Base-by-base conservation (phyloP, 225 moss, liverwort and hornwort species). In the Neckera pumila region DNA sequence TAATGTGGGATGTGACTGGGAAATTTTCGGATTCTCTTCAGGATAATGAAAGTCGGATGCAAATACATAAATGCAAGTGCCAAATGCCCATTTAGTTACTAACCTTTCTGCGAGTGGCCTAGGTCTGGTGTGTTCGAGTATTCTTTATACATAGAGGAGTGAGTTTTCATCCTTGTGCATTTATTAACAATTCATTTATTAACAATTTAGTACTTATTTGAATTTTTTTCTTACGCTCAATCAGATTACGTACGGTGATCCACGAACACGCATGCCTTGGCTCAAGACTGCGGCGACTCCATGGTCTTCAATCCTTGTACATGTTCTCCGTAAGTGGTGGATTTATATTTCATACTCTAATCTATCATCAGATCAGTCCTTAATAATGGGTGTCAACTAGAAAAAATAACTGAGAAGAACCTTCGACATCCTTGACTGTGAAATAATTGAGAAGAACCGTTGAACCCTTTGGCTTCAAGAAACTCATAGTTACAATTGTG, bases 171-270 rank as follows among this genome's bases (percentile, higher is more conserved):
- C 56, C 36, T 67, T 59, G 47, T 14, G 6, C 28, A 72, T 40
- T 18, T 11, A 40, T 28, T 45, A 74, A 11, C 14, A 40, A 62
- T 28, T 53, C 28, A 72, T 40, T 18, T 11, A 40, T 28, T 45
- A 74, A 11, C 14, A 40, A 62, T 28, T 53, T 2, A 27, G 3
- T 81, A 45, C 31, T 79, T 60, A 43, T 71, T 27, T 69, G 53
- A 38, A 20, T 38, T 17, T 38, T 45, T 54, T 78, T 62, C 79
- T 31, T 51, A 38, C 58, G 14, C 62, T 91, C 71, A 63, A 77
- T 61, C 65, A 93, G 92, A 85, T 92, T 79, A 92, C 91, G 8
- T 92, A 91, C 49, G 89, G 92, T 56, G 89, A 92, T 67, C 90
- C 93, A 80, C 88, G 88, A 49, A 59, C 51, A 23, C 90, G 90